phyloP scores from a whole-genome alignment of 2,329 filamentous ascomycete genomes.

The Elsinoe necatrix region DNA sequence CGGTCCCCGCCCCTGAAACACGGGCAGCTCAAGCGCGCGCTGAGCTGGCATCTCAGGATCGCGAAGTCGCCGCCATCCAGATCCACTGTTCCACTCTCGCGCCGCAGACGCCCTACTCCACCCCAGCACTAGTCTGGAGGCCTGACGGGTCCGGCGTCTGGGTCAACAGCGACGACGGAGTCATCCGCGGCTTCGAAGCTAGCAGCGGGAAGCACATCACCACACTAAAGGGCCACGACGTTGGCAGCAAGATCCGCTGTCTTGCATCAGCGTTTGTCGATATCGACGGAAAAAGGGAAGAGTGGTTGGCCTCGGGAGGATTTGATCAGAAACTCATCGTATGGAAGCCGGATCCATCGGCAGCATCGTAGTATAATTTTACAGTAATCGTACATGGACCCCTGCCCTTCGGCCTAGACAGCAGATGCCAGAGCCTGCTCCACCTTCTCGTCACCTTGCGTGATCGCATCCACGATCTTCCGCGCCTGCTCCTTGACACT shows the following conservation, averaged over 20 bases:
- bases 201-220: slow-evolving; percentile 49
- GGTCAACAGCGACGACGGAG: slow-evolving; percentile 58
- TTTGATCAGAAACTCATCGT: slow-evolving; percentile 55
- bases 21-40: slow-evolving; percentile 44
- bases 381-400: not conserved
- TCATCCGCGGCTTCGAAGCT: slow-evolving; percentile 51
- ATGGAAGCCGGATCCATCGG: slow-evolving; percentile 37
- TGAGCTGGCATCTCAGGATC: slow-evolving; percentile 44
- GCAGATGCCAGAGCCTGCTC: not conserved
- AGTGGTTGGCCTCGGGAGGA: slow-evolving; percentile 54
- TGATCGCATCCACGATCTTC: slow-evolving; percentile 11
- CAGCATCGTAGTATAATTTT: not conserved
- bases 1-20: slow-evolving; percentile 1
- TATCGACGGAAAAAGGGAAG: slow-evolving; percentile 30
- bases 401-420: not conserved
- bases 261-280: slow-evolving; percentile 46
- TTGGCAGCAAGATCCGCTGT: slow-evolving; percentile 50
- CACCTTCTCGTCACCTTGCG: not conserved
- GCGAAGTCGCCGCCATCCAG: slow-evolving; percentile 52
- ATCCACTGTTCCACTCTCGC: slow-evolving; percentile 52
- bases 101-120: slow-evolving; percentile 57
- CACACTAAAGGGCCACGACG: slow-evolving; percentile 47
- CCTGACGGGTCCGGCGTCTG: slow-evolving; percentile 54
- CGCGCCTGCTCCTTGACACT: slow-evolving; percentile 16
- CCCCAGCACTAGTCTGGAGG: slow-evolving; percentile 53